phyloP scores from a whole-genome alignment of 176 grass and related monocot species.

The Tuctoria greenei region DNA sequence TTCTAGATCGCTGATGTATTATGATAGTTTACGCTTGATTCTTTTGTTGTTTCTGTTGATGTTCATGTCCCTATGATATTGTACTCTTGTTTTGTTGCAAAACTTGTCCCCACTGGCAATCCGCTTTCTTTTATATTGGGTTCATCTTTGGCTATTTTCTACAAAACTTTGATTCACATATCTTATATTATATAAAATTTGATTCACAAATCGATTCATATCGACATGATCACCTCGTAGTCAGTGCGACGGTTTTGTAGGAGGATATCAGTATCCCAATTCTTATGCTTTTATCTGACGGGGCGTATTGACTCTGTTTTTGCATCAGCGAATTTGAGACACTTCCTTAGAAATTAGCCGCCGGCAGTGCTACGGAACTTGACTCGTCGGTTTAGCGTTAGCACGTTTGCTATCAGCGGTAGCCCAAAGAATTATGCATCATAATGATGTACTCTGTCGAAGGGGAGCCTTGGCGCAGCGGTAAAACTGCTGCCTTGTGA shows the following conservation, averaged over 20 bases:
- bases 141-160: not conserved
- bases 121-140: not conserved
- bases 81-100: not conserved
- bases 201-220: not conserved
- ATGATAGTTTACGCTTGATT: not conserved
- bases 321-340: not conserved
- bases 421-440: not conserved
- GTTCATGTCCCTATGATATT: not conserved
- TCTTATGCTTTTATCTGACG: not conserved
- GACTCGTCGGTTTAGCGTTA: not conserved
- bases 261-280: not conserved
- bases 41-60: not conserved
- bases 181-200: not conserved
- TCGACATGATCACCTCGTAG: not conserved
- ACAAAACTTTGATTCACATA: not conserved
- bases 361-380: no score
- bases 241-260: not conserved
- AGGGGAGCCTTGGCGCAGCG: no score
- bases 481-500: no score
- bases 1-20: not conserved
- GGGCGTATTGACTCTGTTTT: not conserved
- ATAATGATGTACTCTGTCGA: not conserved
- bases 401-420: not conserved
- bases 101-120: not conserved
- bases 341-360: no score